A percentile compares a stretch with the other conserved stretches of the same genome.
Conservation (phyloP, 306 rosid genomes). For the Castanea sativa region DNA sequence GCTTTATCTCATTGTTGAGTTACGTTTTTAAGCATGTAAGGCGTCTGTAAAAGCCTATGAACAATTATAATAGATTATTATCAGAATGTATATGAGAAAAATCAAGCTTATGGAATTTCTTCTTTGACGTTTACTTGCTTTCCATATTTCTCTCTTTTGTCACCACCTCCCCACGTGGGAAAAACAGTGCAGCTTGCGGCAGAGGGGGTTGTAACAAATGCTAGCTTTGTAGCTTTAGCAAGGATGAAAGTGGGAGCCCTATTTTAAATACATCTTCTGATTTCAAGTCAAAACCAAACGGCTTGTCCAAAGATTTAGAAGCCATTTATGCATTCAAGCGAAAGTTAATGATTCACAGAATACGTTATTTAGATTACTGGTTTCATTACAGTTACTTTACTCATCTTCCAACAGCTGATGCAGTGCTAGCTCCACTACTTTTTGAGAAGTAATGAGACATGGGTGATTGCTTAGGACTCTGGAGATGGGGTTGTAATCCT, state of each 20-base stretch:
- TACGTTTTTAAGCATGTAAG: too few relatives aligned
- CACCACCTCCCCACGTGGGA: too few relatives aligned
- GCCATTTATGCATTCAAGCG: conserved; percentile 85
- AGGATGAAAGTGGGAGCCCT: conserved; percentile 63
- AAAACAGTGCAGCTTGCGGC: too few relatives aligned
- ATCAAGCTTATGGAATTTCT: too few relatives aligned
- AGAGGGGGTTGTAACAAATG: too few relatives aligned
- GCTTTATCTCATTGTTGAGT: too few relatives aligned
- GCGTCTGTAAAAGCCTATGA: too few relatives aligned
- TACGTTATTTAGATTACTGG: background rate
- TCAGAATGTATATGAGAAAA: too few relatives aligned
- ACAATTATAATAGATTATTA: too few relatives aligned
- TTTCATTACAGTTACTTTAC: background rate
- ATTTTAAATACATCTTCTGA: conserved; percentile 42
- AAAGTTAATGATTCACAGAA: conserved; percentile 6
- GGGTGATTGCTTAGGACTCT: background rate
- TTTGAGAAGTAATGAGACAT: background rate
- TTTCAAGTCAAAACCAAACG: conserved; percentile 49
- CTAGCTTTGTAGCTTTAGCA: conserved; percentile 65
- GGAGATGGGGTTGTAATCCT: background rate
- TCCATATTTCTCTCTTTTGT: too few relatives aligned
- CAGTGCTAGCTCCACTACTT: background rate
- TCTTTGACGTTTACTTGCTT: too few relatives aligned
- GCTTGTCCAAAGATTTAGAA: conserved; percentile 69
- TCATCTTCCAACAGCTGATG: background rate